These are phyloP conservation scores for Irpex sp. DNA, from an alignment of 1,284 basidiomycete genomes.

Conservation along the genomic window DNA sequence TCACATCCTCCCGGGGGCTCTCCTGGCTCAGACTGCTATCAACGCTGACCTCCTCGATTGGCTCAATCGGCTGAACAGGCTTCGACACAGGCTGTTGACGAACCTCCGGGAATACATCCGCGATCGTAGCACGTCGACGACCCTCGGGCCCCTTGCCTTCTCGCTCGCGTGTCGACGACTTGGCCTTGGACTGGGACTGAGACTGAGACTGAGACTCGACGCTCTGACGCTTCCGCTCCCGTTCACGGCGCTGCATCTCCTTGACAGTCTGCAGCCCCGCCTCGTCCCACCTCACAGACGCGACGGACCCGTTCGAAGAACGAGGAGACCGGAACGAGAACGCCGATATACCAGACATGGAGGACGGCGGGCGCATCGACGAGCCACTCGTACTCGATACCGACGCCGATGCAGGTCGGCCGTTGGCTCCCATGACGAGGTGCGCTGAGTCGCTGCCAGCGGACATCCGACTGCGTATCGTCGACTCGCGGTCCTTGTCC, in stretches of 20 bases:
- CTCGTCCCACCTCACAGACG: constrained; percentile 62
- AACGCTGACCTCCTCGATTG: constrained; percentile 44
- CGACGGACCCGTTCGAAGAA: constrained; percentile 45
- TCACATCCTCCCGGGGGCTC: neutral
- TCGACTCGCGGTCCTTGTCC: constrained; percentile 1
- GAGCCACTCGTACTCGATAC: constrained; percentile 25
- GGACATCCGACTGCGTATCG: constrained; percentile 34
- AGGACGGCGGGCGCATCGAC: constrained; percentile 54
- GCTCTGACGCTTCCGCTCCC: constrained; percentile 22
- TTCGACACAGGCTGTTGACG: neutral
- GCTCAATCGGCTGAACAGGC: constrained; percentile 34
- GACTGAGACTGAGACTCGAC: constrained; percentile 7
- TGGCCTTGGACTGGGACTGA: neutral
- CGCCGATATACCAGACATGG: constrained; percentile 41
- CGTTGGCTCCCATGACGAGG: constrained; percentile 20
- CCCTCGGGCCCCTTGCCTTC: constrained; percentile 24
- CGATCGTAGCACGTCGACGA: constrained; percentile 23
- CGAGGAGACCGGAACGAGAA: constrained; percentile 25
- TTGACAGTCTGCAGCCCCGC: constrained; percentile 48
- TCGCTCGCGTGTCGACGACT: constrained; percentile 1
- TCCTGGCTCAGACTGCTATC: constrained; percentile 28
- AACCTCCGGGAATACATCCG: constrained; percentile 29
- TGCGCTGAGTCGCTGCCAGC: constrained; percentile 34
- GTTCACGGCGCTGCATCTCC: constrained; percentile 44
- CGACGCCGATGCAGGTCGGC: constrained; percentile 40